Evolutionary conservation across 108 stramenopile genomes (phyloP), one percentile per base, ranked within the genome.

Genomic region (Mediolabrus comicus): DNA sequence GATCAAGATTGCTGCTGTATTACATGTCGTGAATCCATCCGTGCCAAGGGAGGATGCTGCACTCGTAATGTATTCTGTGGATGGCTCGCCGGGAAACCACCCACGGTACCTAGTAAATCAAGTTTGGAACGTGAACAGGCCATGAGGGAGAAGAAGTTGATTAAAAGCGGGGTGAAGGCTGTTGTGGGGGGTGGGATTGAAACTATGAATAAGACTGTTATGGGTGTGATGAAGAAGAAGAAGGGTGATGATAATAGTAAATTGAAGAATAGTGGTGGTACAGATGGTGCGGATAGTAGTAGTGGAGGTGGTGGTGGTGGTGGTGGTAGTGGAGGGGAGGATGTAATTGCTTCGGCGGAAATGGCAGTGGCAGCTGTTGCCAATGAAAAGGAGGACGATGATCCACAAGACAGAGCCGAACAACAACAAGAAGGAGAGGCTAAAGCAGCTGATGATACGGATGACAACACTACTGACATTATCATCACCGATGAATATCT

Each of bases 61-160:
- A 41, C 61, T 7, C 46, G 43, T n/a, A 62, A 62, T 25, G 61
- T 62, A 5, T 57, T 30, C n/a, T 62, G 61, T 41, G 61, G 61
- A 25, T 62, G 61, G 61, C 16, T 62, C 52, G 61, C 61, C 52
- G 61, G 61, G 17, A 52, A 54, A 41, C 52, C 52, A 16, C 43
- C 49, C 0, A 22, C 3, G 0, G 26, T 43, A 0, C 61, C 61
- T 3, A 62, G 52, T 0, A 54, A 1, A n/a, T 12, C 2, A 12
- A 62, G 61, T 54, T 54, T 62, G 61, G 12, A 4, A 10, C 53
- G 49, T 17, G 61, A 62, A 0, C 2, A n/a, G 22, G 52, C 17
- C 9, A 17, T 62, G 52, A 62, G 16, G 52, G 2, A 62, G 0
- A 49, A 54, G 16, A 53, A 52, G 3, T 25, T 52, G 22, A 54